These are phyloP conservation scores for Quercus agrifolia DNA, from an alignment of 306 rosid genomes.

Conservation along the genomic window DNA sequence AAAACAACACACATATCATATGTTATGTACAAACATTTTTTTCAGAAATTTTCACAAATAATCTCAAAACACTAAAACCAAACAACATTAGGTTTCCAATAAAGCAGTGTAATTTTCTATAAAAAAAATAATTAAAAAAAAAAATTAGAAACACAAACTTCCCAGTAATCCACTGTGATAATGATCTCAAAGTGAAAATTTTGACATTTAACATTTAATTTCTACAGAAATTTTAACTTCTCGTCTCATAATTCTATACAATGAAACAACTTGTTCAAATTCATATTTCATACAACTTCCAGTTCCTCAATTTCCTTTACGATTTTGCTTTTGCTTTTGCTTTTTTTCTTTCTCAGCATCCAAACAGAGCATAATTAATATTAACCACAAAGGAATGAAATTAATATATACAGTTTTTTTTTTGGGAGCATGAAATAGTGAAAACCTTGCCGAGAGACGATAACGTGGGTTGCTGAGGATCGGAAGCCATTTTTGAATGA, in stretches of 20 bases:
- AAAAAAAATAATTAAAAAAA: too few species aligned
- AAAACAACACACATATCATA: background rate
- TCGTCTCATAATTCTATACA: background rate
- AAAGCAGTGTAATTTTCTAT: background rate
- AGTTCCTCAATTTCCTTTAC: background rate
- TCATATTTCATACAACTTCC: background rate
- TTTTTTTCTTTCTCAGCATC: background rate
- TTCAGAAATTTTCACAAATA: background rate
- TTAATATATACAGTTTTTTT: too few species aligned
- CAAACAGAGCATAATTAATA: background rate
- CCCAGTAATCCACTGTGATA: background rate
- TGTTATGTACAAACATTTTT: background rate
- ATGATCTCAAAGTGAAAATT: background rate
- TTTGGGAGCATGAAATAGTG: background rate
- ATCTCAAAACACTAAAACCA: background rate
- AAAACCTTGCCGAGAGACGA: constrained; percentile 43
- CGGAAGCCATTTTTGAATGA: constrained; percentile 52
- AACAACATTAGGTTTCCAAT: background rate
- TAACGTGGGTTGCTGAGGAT: constrained; percentile 34
- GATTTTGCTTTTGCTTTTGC: background rate
- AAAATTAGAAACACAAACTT: too few species aligned
- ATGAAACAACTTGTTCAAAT: background rate
- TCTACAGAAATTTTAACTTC: background rate
- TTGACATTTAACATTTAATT: background rate
- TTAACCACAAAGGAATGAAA: background rate